Evolutionary conservation across 2,329 filamentous ascomycete genomes (phyloP).

Genomic region (Stemphylium vesicarium): DNA sequence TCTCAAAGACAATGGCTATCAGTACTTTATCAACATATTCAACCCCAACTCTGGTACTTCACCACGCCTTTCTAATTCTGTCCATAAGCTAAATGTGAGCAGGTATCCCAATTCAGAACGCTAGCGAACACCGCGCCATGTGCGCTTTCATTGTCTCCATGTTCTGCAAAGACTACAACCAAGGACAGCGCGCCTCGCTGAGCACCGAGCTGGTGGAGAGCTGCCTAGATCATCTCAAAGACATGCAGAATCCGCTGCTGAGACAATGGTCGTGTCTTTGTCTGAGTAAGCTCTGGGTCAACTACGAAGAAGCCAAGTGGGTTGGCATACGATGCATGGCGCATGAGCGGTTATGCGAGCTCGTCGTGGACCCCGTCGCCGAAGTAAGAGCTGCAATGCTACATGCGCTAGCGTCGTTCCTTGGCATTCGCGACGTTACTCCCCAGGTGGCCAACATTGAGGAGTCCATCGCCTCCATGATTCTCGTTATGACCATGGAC

Average conservation of each 20-base stretch:
- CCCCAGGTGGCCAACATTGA: slow-evolving; percentile 90
- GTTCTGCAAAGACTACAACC: slow-evolving; percentile 93
- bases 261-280: slow-evolving; percentile 96
- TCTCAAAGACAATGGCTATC: slow-evolving; percentile 95
- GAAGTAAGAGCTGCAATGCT: slow-evolving; percentile 94
- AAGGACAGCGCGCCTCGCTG: slow-evolving; percentile 90
- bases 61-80: background rate
- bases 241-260: slow-evolving; percentile 85
- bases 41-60: slow-evolving; percentile 71
- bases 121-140: slow-evolving; percentile 96
- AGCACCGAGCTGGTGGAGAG: slow-evolving; percentile 88
- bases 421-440: slow-evolving; percentile 91
- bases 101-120: slow-evolving; percentile 81
- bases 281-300: slow-evolving; percentile 91
- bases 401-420: slow-evolving; percentile 89
- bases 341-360: slow-evolving; percentile 77
- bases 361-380: slow-evolving; percentile 84
- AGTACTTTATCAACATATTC: slow-evolving; percentile 93
- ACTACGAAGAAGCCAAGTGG: slow-evolving; percentile 93
- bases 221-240: slow-evolving; percentile 81
- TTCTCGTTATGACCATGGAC: slow-evolving; percentile 91
- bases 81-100: slow-evolving; percentile 17
- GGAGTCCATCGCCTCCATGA: slow-evolving; percentile 85
- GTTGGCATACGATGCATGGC: slow-evolving; percentile 89
- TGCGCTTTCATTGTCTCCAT: slow-evolving; percentile 97